These are phyloP conservation scores for Conidiobolus incongruus DNA, from an alignment of 371 early-diverging fungal species.

Conservation along the genomic window DNA sequence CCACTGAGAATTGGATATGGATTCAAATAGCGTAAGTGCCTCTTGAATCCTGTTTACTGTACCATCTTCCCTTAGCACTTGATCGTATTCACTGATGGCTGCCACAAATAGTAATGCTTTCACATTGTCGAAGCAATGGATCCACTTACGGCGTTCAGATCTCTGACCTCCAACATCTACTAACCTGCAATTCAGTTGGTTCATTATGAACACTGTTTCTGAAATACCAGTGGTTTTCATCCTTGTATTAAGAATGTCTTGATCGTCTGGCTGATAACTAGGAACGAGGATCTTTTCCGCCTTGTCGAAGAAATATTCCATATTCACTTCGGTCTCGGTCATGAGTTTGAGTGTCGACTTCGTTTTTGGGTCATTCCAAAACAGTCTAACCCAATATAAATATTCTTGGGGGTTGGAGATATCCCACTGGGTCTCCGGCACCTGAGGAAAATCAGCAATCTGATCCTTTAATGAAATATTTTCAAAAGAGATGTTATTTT, in stretches of 20 bases:
- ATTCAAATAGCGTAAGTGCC: conserved; percentile 81
- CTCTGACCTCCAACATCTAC: conserved; percentile 85
- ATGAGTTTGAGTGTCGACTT: no score
- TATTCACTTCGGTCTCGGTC: no score
- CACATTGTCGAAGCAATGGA: conserved; percentile 86
- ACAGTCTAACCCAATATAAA: no score
- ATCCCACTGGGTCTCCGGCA: no score
- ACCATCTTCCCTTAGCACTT: conserved; percentile 79
- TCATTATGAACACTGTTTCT: conserved; percentile 67
- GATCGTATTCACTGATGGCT: conserved; percentile 85
- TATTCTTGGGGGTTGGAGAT: no score
- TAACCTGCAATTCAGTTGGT: conserved; percentile 54
- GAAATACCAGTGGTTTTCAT: conserved; percentile 72
- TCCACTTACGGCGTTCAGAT: conserved; percentile 87
- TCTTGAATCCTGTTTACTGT: conserved; percentile 76
- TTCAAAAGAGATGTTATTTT: no score
- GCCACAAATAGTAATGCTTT: conserved; percentile 83
- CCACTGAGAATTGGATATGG: conserved; percentile 87
- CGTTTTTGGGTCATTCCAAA: no score
- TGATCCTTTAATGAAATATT: no score
- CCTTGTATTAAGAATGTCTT: conserved; percentile 57
- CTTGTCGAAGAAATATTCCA: conserved; percentile 67
- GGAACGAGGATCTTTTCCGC: conserved; percentile 54
- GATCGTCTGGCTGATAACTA: conserved; percentile 62
- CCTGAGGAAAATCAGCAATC: no score